phyloP scores from a whole-genome alignment of 1,139 yeast species.

The Geotrichum citri-aurantii region DNA sequence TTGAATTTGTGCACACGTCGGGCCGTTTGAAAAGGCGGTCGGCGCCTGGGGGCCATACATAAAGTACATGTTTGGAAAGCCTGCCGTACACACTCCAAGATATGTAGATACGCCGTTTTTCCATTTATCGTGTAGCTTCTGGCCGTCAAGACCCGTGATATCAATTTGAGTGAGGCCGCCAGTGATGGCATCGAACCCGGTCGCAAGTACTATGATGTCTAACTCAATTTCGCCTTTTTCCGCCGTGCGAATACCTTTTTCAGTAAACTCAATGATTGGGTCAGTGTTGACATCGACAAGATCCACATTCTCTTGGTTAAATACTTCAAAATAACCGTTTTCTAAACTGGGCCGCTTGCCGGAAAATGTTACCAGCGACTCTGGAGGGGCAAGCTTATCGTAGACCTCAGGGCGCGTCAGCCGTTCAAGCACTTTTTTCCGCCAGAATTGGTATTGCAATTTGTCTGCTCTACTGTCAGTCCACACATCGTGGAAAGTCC shows the following conservation, averaged over 20 bases:
- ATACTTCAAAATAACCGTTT: conserved; percentile 29
- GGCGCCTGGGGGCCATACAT: conserved; percentile 35
- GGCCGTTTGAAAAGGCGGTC: conserved; percentile 33
- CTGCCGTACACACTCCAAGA: conserved; percentile 28
- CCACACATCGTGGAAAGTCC: conserved; percentile 27
- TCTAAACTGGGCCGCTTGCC: conserved; percentile 32
- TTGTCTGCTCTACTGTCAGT: conserved; percentile 25
- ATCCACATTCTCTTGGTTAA: conserved; percentile 31
- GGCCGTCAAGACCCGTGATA: conserved; percentile 24
- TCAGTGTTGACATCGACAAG: conserved; percentile 28
- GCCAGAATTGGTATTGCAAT: conserved; percentile 30
- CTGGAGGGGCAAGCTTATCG: conserved; percentile 29
- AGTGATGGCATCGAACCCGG: conserved; percentile 34
- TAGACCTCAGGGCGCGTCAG: conserved; percentile 27
- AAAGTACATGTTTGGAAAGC: conserved; percentile 32
- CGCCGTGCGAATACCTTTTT: conserved; percentile 24
- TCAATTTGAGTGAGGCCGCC: conserved; percentile 32
- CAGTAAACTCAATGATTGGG: conserved; percentile 28
- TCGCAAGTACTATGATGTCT: conserved; percentile 31
- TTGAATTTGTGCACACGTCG: conserved; percentile 30
- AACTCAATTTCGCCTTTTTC: conserved; percentile 26
- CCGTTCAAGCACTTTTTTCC: conserved; percentile 25
- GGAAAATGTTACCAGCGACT: conserved; percentile 30
- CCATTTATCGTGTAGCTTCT: conserved; percentile 28
- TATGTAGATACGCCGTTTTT: conserved; percentile 27